A percentile compares a stretch with the other conserved stretches of the same genome.
phyloP scores from a whole-genome alignment of 1,284 basidiomycete genomes.

The Austroboletus novae-zelandiae region DNA sequence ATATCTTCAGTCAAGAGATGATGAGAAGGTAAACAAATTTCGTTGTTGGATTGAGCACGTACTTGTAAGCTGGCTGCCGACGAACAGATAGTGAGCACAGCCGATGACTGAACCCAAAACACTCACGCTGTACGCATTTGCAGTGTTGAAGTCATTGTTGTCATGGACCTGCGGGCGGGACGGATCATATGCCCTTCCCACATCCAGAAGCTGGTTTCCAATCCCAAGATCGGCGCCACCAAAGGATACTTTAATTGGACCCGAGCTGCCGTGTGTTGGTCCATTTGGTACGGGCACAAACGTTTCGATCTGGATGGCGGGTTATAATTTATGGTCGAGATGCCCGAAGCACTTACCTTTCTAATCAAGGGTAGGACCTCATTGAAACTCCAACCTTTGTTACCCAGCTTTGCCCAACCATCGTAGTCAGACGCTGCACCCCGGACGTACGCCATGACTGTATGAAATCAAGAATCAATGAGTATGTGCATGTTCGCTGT shows the following conservation, averaged over 20 bases:
- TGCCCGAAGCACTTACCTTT: constrained; percentile 36
- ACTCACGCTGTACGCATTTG: constrained; percentile 47
- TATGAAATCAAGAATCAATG: neutral
- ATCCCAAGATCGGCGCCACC: constrained; percentile 37
- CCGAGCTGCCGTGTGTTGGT: constrained; percentile 48
- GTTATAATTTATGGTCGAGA: neutral
- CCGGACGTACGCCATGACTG: constrained; percentile 54
- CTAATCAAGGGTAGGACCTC: constrained; percentile 34
- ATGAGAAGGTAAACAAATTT: neutral
- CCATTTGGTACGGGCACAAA: constrained; percentile 37
- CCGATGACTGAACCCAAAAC: neutral
- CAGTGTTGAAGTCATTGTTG: constrained; percentile 40
- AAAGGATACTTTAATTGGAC: constrained; percentile 52
- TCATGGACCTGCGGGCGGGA: constrained; percentile 41
- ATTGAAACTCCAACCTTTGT: constrained; percentile 42
- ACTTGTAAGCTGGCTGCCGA: neutral
- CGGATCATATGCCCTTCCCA: constrained; percentile 44
- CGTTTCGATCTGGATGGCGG: constrained; percentile 44
- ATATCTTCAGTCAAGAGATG: constrained; percentile 36
- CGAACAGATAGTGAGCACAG: neutral
- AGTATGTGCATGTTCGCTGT: constrained; percentile 13
- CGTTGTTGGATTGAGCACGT: neutral
- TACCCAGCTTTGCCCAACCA: constrained; percentile 56
- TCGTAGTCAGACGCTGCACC: constrained; percentile 54
- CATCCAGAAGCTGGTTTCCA: constrained; percentile 45